Evolutionary conservation across 148 eudicot genomes (phyloP), one percentile per base, ranked within the genome.

Genomic region (Cornus kousa): DNA sequence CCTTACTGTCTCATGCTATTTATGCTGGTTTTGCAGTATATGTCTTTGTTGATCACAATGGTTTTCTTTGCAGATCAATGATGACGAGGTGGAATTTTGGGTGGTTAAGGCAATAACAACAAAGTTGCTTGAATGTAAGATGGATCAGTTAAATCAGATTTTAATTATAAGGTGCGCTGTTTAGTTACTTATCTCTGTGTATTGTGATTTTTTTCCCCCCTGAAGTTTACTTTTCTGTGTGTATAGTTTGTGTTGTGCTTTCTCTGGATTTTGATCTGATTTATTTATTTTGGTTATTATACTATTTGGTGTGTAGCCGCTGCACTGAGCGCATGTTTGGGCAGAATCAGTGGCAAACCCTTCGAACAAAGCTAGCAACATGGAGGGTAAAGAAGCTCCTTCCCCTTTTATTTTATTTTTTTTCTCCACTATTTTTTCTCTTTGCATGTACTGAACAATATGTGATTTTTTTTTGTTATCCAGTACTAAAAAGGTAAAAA

Each of bases 141-240:
- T 96, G 83, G 99, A 96, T 83, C 99, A 96, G 84, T 91, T 94
- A 89, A 96, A 96, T 83, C 84, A 88, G 79, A 82, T 86, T 57
- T 90, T 96, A 75, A 85, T 89, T 76, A 94, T 96, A 76, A 96
- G 92, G 99, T 96, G 83, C 17, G 60, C 10, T 50, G 68, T 43
- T 9, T 28, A 0, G 67, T 16, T 75, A 1, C 40, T 57, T 40
- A 8, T n/a, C 11, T 73, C 65, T 74, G 0, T 11, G 59, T 66
- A 4, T 67, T 28, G 28, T 28, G 28, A 28, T 28, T 28, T 28
- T 28, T 28, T 28, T 28, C 1, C 1, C 28, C 28, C 28, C 28
- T 28, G 28, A 0, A 28, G 28, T 28, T 28, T 28, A 28, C 50
- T 20, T 40, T 12, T n/a, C 11, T 73, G 55, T 74, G 0, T 11